Evolutionary conservation across 2,329 filamentous ascomycete genomes (phyloP).

Genomic region (Fusarium dimerum): DNA sequence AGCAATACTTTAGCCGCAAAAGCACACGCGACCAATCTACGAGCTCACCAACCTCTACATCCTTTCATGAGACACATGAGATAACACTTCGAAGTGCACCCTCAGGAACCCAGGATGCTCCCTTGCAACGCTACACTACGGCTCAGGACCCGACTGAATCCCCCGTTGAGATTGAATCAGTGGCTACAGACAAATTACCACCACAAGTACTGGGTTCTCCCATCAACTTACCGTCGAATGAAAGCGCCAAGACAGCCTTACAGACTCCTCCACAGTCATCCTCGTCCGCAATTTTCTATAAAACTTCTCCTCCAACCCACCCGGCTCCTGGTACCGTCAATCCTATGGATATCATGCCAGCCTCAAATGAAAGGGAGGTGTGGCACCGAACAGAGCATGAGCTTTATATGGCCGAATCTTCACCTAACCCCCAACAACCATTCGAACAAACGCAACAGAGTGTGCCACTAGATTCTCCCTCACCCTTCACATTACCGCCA

Average conservation of each 20-base stretch:
- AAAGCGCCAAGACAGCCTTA: conserved; percentile 14
- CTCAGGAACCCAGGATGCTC: conserved; percentile 13
- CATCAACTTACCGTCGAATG: conserved; percentile 16
- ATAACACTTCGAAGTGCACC: conserved; percentile 2
- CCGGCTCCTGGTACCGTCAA: conserved; percentile 51
- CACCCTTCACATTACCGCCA: conserved; percentile 27
- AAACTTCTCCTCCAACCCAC: conserved; percentile 30
- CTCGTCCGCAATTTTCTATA: conserved; percentile 23
- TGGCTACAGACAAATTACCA: conserved; percentile 15
- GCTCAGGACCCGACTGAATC: conserved; percentile 30
- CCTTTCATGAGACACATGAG: conserved; percentile 18
- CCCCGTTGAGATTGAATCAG: conserved; percentile 31
- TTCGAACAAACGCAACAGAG: conserved; percentile 13
- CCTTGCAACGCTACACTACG: conserved; percentile 27
- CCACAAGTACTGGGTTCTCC: conserved; percentile 24
- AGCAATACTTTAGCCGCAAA: conserved; percentile 38
- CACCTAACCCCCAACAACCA: conserved; percentile 15
- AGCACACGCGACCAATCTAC: conserved; percentile 34
- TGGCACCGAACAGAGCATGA: conserved; percentile 41
- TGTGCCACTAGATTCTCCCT: conserved; percentile 25
- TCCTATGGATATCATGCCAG: conserved; percentile 55
- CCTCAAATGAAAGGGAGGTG: conserved; percentile 39
- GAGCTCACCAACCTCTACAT: conserved; percentile 27
- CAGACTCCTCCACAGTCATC: conserved; percentile 31
- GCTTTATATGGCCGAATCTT: conserved; percentile 32